Conservation (phyloP, 352 stramenopile genomes). For the Phytopythium montanum region DNA sequence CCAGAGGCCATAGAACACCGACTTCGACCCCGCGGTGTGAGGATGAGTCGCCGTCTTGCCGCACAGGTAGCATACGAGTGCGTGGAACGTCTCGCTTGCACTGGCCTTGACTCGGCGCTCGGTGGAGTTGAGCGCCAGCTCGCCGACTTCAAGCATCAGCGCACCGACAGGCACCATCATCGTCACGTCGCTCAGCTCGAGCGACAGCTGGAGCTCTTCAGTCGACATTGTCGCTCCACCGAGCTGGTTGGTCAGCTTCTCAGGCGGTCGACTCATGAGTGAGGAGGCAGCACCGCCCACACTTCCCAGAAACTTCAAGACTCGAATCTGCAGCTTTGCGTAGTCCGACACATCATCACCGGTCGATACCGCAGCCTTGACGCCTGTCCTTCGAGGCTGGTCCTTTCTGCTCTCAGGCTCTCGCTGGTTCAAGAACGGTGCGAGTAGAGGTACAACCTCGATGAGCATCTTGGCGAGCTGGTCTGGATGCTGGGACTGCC, state of each 20-base stretch:
- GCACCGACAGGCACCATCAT: slow-evolving; percentile 40
- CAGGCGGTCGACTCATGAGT: slow-evolving; percentile 36
- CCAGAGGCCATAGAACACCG: slow-evolving; percentile 62
- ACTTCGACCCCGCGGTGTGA: slow-evolving; percentile 54
- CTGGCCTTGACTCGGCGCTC: slow-evolving; percentile 57
- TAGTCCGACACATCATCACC: slow-evolving; percentile 27
- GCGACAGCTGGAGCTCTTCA: slow-evolving; percentile 31
- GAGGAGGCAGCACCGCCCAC: slow-evolving; percentile 40
- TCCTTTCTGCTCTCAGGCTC: slow-evolving; percentile 9
- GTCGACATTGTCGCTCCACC: slow-evolving; percentile 19
- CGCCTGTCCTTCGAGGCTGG: slow-evolving; percentile 3
- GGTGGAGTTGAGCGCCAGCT: slow-evolving; percentile 44
- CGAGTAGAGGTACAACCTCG: slow-evolving; percentile 44
- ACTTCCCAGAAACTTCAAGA: slow-evolving; percentile 59
- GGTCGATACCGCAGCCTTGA: slow-evolving; percentile 1
- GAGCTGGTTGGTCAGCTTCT: slow-evolving; percentile 6
- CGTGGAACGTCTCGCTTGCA: slow-evolving; percentile 68
- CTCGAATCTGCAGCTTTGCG: slow-evolving; percentile 47
- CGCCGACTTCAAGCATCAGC: slow-evolving; percentile 48
- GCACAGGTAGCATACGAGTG: slow-evolving; percentile 62
- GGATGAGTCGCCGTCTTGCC: slow-evolving; percentile 67
- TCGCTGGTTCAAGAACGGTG: slow-evolving; percentile 48
- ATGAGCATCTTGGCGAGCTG: slow-evolving; percentile 30
- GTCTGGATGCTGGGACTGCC: slow-evolving; percentile 26
- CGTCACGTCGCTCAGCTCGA: slow-evolving; percentile 40